These are phyloP conservation scores for Penicillium odoratum DNA, from an alignment of 495 filamentous ascomycete species.

Conservation along the genomic window DNA sequence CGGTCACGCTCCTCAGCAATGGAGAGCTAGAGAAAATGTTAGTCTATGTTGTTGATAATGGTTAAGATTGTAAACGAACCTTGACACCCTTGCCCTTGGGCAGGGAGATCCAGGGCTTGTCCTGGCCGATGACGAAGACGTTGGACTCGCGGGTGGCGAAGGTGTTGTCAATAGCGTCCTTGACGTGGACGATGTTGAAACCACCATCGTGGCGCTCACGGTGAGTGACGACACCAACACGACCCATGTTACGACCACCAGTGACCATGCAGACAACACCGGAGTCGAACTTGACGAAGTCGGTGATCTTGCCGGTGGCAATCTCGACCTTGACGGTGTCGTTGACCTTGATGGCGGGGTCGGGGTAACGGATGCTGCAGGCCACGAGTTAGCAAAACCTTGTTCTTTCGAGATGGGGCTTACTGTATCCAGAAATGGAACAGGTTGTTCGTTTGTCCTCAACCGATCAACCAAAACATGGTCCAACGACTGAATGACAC, in stretches of 20 bases:
- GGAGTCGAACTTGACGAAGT: slow-evolving; percentile 97
- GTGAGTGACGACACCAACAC: slow-evolving; percentile 99
- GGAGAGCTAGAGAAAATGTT: slow-evolving; percentile 59
- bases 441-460: slow-evolving; percentile 41
- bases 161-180: slow-evolving; percentile 99
- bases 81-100: slow-evolving; percentile 99
- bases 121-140: slow-evolving; percentile 95
- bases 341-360: slow-evolving; percentile 97
- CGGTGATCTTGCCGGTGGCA: slow-evolving; percentile 90
- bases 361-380: slow-evolving; percentile 94
- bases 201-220: slow-evolving; percentile 99
- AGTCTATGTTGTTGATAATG: slow-evolving; percentile 6
- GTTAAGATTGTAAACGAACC: slow-evolving; percentile 40
- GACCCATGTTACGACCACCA: slow-evolving; percentile 99
- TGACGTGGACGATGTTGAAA: slow-evolving; percentile 99
- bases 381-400: slow-evolving; percentile 38
- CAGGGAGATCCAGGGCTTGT: slow-evolving; percentile 98
- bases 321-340: slow-evolving; percentile 99
- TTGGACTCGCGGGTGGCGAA: slow-evolving; percentile 98
- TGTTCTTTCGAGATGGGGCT: slow-evolving; percentile 29
- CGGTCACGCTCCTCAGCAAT: slow-evolving; percentile 98
- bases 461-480: slow-evolving; percentile 87
- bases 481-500: slow-evolving; percentile 99
- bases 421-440: slow-evolving; percentile 38
- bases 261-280: slow-evolving; percentile 97